Base-by-base conservation (phyloP, 352 stramenopile species). In the Blastocystis sp. region DNA sequence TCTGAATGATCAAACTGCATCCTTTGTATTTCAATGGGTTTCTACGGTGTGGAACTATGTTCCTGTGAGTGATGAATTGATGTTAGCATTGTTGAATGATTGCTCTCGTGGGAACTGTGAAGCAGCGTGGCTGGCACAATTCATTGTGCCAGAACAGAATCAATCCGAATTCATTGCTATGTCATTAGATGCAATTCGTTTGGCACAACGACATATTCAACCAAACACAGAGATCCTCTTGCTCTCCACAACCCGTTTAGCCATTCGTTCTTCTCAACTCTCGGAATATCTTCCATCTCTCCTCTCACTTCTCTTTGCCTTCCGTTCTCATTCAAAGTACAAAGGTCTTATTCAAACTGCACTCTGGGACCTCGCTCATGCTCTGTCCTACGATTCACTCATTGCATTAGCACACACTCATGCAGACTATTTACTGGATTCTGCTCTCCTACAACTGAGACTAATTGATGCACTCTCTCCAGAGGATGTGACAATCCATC, bases 361-460 rank as follows among this genome's bases (percentile, higher is more conserved):
- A 1, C 51, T 83, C 14, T 39, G 39, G 12, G 39, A 19, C 1
- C 24, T 83, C 11, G 12, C 29, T 12, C 7, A 21, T 42, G 24
- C 35, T 27, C 32, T 51, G 0, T 35, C 63, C 7, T 21, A 51
- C 6, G 5, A 19, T 6, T 67, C 49, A 16, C 27, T 46, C 12
- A 19, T 32, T 0, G 29, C 16, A 27, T 24, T 83, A 5, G 71
- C 51, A 5, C n/a, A 27, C 1, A 11, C 24, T 14, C 56, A 83
- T 54, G 37, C 27, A 21, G 71, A 83, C 12, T 83, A 83, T 66
- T 24, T 83, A 37, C 7, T 83, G 9, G 71, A 83, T 43, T 61
- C 71, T 6, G 51, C 52, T 4, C 16, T 83, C 19, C 24, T 83
- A 14, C 71, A 83, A 43, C 16, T 83, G 6, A 29, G 71, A 66